These are phyloP conservation scores for Saccharomycopsis fibuligera DNA, from an alignment of 805 yeast species.

Conservation along the genomic window DNA sequence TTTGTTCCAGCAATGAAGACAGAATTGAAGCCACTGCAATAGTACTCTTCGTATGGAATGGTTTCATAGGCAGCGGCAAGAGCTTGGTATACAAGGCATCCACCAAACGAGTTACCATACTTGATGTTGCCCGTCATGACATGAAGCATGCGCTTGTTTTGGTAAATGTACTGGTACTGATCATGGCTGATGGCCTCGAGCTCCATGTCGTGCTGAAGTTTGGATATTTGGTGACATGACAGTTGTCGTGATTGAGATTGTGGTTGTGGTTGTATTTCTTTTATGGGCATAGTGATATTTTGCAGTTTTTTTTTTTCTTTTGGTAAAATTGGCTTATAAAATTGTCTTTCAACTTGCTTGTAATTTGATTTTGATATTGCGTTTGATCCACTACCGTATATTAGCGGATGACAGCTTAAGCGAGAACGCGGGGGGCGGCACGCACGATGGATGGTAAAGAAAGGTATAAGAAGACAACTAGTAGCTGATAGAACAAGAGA, in stretches of 20 bases:
- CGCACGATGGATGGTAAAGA: not conserved
- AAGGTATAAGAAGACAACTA: not conserved
- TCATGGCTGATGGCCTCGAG: not conserved
- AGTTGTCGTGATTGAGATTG: not conserved
- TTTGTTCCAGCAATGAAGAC: not conserved
- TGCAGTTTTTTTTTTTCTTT: not conserved
- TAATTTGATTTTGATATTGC: not conserved
- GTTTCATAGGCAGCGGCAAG: constrained; percentile 2
- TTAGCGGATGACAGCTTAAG: not conserved
- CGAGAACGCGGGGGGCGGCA: not conserved
- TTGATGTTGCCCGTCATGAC: not conserved
- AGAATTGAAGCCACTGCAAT: not conserved
- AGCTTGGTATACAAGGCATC: constrained; percentile 7
- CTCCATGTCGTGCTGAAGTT: constrained; percentile 7
- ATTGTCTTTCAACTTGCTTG: too few relatives aligned
- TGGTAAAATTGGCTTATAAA: too few relatives aligned
- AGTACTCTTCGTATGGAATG: not conserved
- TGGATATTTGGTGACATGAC: not conserved
- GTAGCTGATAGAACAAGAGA: too few relatives aligned
- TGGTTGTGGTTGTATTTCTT: not conserved
- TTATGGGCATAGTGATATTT: not conserved
- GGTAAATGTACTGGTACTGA: not conserved
- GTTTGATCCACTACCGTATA: not conserved
- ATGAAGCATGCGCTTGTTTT: not conserved
- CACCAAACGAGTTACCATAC: constrained; percentile 9